Evolutionary conservation across 148 eudicot genomes (phyloP).

Genomic region (Polygonum aviculare): DNA sequence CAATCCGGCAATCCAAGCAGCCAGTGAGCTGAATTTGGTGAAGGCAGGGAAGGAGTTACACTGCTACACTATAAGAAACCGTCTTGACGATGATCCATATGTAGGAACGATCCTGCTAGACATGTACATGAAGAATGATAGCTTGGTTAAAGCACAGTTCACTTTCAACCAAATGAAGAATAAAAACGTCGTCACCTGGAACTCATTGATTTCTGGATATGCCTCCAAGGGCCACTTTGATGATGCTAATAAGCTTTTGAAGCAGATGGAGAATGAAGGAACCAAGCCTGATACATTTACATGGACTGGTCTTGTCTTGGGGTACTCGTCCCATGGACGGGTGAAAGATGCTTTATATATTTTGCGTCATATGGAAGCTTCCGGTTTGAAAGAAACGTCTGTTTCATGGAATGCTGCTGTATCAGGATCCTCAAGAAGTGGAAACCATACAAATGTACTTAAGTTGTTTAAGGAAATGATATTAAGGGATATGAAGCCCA

Average conservation of each 20-base stretch:
- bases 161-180: conserved; percentile 33
- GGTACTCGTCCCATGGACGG: conserved; percentile 30
- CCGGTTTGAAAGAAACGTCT: conserved; percentile 37
- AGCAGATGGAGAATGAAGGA: conserved; percentile 36
- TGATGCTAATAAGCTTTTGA: conserved; percentile 23
- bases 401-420: conserved; percentile 53
- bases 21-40: conserved; percentile 31
- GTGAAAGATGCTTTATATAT: conserved; percentile 31
- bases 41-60: conserved; percentile 43
- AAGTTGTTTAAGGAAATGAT: conserved; percentile 36
- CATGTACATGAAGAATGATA: conserved; percentile 52
- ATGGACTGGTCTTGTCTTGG: conserved; percentile 43
- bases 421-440: conserved; percentile 45
- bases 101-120: conserved; percentile 50
- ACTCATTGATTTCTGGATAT: conserved; percentile 47
- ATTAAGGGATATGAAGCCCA: conserved; percentile 35
- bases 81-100: conserved; percentile 29
- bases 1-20: conserved; percentile 43
- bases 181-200: conserved; percentile 45
- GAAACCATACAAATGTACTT: conserved; percentile 32
- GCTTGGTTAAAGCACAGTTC: conserved; percentile 30
- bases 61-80: conserved; percentile 41
- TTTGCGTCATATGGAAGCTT: conserved; percentile 27
- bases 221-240: conserved; percentile 40
- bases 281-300: conserved; percentile 47